Conservation (phyloP, 2,329 filamentous ascomycete genomes). For the Sporothrix humicola region DNA sequence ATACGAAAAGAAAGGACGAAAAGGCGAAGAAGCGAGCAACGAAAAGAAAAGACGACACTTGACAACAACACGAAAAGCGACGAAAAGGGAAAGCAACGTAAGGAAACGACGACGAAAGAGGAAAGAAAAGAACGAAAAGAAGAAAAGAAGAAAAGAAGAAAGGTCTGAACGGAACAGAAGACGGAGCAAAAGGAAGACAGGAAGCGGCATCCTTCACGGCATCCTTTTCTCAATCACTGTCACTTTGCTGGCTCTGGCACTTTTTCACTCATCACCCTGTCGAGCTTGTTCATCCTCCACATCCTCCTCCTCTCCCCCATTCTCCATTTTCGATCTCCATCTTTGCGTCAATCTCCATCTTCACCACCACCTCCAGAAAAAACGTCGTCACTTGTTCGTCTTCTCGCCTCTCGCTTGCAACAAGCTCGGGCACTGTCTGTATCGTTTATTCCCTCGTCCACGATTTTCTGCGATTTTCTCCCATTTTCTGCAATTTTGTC, state of each 20-base stretch:
- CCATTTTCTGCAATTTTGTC: neutral
- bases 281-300: too few relatives aligned
- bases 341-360: neutral
- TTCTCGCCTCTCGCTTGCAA: neutral
- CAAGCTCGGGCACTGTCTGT: neutral
- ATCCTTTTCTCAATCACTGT: too few relatives aligned
- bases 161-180: neutral
- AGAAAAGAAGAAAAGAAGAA: neutral
- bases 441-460: neutral
- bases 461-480: neutral
- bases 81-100: conserved; percentile 18
- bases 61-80: neutral
- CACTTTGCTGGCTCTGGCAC: neutral
- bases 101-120: neutral
- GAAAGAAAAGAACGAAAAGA: conserved; percentile 1
- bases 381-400: neutral
- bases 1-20: neutral
- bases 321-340: too few relatives aligned
- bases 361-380: conserved; percentile 4
- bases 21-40: too few relatives aligned
- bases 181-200: neutral
- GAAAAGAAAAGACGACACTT: too few relatives aligned
- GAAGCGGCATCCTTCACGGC: too few relatives aligned
- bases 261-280: neutral
- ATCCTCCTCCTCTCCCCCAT: too few relatives aligned